Conservation (phyloP, 345 rosid genomes). For the Rhizophora mangle region DNA sequence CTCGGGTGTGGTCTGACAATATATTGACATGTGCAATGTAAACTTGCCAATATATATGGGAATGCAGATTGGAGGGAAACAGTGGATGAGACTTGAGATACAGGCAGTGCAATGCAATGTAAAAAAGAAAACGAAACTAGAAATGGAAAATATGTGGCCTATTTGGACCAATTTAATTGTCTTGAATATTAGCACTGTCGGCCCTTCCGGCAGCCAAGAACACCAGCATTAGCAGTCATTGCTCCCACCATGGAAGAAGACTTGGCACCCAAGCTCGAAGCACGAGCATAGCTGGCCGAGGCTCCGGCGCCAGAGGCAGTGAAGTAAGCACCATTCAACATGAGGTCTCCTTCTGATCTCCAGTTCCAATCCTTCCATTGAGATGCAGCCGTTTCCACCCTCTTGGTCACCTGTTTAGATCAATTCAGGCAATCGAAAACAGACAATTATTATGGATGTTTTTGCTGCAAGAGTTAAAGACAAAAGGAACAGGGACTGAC, state of each 20-base stretch:
- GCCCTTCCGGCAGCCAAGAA: constrained; percentile 59
- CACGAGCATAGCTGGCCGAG: constrained; percentile 79
- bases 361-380: constrained; percentile 83
- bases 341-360: constrained; percentile 88
- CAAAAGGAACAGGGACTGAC: neutral
- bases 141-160: constrained; percentile 22
- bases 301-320: constrained; percentile 81
- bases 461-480: constrained; percentile 2
- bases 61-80: constrained; percentile 21
- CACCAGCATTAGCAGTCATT: constrained; percentile 72
- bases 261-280: constrained; percentile 90
- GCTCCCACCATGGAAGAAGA: constrained; percentile 71
- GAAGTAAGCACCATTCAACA: constrained; percentile 88
- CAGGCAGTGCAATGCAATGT: constrained; percentile 8
- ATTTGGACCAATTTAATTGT: constrained; percentile 22
- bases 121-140: constrained; percentile 4
- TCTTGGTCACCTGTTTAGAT: constrained; percentile 74
- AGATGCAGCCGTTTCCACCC: constrained; percentile 57
- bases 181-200: constrained; percentile 42
- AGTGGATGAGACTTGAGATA: constrained; percentile 18
- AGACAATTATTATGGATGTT: neutral
- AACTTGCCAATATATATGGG: constrained; percentile 46
- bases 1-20: constrained; percentile 9
- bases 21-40: constrained; percentile 45
- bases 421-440: too few species aligned